Evolutionary conservation across 768 basidiomycete genomes (phyloP).

Genomic region (Boletus patriciae): DNA sequence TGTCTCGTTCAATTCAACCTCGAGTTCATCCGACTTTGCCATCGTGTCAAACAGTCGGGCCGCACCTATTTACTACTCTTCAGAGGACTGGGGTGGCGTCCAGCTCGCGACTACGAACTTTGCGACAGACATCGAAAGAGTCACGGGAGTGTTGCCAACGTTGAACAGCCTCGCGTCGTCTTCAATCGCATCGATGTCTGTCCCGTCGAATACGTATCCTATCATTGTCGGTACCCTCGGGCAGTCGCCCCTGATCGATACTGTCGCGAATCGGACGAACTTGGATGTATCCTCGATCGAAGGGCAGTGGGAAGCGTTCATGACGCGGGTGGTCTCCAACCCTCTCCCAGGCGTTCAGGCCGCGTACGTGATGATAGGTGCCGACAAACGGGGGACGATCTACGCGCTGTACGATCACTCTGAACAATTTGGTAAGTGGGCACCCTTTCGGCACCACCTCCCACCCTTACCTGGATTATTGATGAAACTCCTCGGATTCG

Average conservation of each 20-base stretch:
- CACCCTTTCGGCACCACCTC: not conserved
- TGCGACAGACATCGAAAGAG: constrained; percentile 51
- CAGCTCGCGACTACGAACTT: constrained; percentile 49
- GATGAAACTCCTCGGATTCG: constrained; percentile 1
- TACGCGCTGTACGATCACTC: constrained; percentile 4
- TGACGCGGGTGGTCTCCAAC: not conserved
- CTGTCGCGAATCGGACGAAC: not conserved
- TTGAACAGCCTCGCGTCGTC: constrained; percentile 51
- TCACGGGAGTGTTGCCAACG: constrained; percentile 52
- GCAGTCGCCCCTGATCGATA: constrained; percentile 4
- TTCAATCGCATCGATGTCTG: constrained; percentile 22
- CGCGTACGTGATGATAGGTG: not conserved
- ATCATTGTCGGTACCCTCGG: constrained; percentile 1
- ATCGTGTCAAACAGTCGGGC: constrained; percentile 47
- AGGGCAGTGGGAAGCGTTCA: not conserved
- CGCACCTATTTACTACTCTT: constrained; percentile 49
- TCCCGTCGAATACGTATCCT: not conserved
- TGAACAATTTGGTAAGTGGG: constrained; percentile 2
- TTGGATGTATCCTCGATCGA: not conserved
- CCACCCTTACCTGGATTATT: not conserved
- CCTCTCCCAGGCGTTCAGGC: not conserved
- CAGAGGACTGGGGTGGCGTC: constrained; percentile 66
- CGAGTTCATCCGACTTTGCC: constrained; percentile 36
- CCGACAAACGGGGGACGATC: constrained; percentile 2
- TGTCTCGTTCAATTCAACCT: constrained; percentile 42